Conservation (phyloP, 2,329 filamentous ascomycete genomes). For the Penicillium sp. region DNA sequence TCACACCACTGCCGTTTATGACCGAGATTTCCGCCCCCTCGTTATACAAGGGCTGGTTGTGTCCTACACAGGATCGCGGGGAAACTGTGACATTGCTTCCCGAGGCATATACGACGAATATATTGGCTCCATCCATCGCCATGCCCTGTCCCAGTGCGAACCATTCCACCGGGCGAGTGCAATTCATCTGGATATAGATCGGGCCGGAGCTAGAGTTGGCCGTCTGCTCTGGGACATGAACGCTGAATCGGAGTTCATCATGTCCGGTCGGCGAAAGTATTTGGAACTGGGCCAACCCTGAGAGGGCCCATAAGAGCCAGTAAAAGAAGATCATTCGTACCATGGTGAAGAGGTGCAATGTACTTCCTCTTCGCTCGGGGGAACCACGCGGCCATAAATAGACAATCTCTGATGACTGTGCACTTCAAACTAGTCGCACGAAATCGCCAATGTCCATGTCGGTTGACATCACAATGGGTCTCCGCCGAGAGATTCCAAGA, state of each 20-base stretch:
- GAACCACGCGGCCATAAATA: neutral
- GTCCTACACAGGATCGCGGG: constrained; percentile 46
- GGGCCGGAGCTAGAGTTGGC: constrained; percentile 49
- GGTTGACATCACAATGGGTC: too few species aligned
- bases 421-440: neutral
- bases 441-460: too few species aligned
- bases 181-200: constrained; percentile 54
- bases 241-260: constrained; percentile 33
- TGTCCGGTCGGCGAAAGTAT: constrained; percentile 11
- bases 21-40: constrained; percentile 47
- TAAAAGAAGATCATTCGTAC: neutral
- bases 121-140: constrained; percentile 52
- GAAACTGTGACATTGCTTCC: constrained; percentile 55
- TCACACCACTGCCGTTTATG: constrained; percentile 55
- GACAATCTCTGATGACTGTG: neutral
- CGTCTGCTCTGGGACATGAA: constrained; percentile 52
- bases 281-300: constrained; percentile 12
- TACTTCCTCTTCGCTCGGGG: neutral
- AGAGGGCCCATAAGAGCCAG: constrained; percentile 5
- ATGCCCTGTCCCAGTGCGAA: constrained; percentile 52
- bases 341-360: constrained; percentile 1
- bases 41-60: constrained; percentile 48
- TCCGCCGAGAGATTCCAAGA: too few species aligned
- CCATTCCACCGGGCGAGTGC: constrained; percentile 50
- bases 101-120: constrained; percentile 54